Evolutionary conservation across 306 rosid genomes (phyloP), one percentile per base, ranked within the genome.

Genomic region (Prunus fruticosa): DNA sequence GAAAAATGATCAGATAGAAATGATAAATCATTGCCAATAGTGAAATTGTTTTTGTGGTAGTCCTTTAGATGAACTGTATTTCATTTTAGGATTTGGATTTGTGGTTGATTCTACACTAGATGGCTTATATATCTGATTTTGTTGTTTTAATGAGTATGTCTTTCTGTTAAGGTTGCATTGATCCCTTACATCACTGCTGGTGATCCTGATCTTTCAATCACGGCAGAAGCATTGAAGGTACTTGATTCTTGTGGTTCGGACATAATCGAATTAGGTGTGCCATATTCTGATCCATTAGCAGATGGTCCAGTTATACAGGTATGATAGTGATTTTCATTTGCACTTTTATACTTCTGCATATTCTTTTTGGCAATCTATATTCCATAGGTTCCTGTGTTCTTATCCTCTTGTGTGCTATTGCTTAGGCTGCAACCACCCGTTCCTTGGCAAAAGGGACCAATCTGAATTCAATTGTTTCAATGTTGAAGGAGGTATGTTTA

Each of bases 221-320:
- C 98, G 2, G 96, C 93, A 56, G 87, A 92, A 84, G 98, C 97
- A 75, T 76, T 95, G 84, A 95, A 92, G 88, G 83, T 95, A 76
- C 97, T 95, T 16, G 93, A 93, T 75, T 74, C 87, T 45, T 84
- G 91, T 71, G 98, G 98, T 50, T 92, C 97, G 3, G 97, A 95
- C 88, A 90, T 95, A 79, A 95, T 95, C 49, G 98, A 95, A 77
- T 81, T 95, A 2, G 98, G 98, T 8, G 93, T 92, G 72, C 98
- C 97, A 0, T 95, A 95, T 79, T 92, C 98, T 14, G 97, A 95
- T 84, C 97, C 98, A 76, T 83, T 95, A 86, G 98, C 98, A 5
- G 98, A 95, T 84, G 98, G 98, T 74, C 98, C 97, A 34, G 97
- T 92, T 82, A 95, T 95, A 78, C 98, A 95, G 99, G 99, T 95